These are phyloP conservation scores for Rhododendron williamsianum DNA, from an alignment of 148 eudicot genomes.

Conservation along the genomic window DNA sequence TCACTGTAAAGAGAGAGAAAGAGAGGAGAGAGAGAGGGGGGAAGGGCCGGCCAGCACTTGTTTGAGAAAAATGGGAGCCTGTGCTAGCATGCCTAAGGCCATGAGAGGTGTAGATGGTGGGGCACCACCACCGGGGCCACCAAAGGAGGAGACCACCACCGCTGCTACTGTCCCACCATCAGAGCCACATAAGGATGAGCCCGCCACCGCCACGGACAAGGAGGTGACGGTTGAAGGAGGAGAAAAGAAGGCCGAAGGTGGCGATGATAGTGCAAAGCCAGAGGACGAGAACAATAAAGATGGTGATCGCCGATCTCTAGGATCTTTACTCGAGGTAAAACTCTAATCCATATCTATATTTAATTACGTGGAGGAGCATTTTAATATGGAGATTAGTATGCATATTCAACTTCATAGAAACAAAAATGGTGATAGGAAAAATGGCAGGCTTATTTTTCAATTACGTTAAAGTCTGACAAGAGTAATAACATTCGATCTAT, in stretches of 20 bases:
- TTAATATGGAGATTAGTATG: no score
- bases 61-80: constrained; percentile 12
- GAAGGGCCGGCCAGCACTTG: background rate
- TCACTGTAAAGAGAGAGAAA: background rate
- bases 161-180: no score
- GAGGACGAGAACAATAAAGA: background rate
- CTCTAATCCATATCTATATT: no score
- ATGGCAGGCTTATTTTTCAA: background rate
- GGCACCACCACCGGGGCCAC: background rate
- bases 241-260: background rate
- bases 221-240: background rate
- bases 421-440: no score
- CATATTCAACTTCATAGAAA: no score
- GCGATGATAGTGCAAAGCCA: background rate
- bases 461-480: no score
- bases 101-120: constrained; percentile 12
- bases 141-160: no score
- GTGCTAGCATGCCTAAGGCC: constrained; percentile 23
- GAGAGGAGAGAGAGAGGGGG: background rate
- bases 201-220: background rate
- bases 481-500: no score
- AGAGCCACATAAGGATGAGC: no score
- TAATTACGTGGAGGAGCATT: no score
- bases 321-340: background rate
- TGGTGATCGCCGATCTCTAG: background rate